Percentiles rank a stretch among this genome's conserved stretches.
Evolutionary conservation across 441 rosid species (phyloP).

Genomic region (Gossypium lobatum): DNA sequence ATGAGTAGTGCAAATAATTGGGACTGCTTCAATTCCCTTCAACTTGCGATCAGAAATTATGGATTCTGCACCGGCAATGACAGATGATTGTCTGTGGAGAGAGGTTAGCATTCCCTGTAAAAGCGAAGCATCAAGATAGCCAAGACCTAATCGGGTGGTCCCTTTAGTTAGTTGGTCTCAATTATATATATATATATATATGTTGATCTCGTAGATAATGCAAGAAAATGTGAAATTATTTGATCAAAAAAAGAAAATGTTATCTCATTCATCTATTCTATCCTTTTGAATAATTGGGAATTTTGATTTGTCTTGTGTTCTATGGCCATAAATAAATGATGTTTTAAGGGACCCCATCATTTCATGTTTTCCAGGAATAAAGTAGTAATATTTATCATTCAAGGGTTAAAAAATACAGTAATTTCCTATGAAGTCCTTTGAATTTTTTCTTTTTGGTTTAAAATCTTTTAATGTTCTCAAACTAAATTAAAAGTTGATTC

Average conservation of each 20-base stretch:
- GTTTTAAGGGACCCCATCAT: neutral
- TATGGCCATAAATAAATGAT: neutral
- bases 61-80: slow-evolving; percentile 16
- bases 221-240: neutral
- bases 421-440: too few species aligned
- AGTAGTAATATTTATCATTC: neutral
- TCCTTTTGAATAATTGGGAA: neutral
- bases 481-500: too few species aligned
- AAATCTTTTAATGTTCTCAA: too few species aligned
- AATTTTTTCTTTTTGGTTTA: too few species aligned
- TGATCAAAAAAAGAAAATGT: neutral
- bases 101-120: neutral
- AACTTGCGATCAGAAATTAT: neutral
- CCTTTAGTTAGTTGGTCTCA: neutral
- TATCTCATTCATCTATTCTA: neutral
- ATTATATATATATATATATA: neutral
- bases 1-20: slow-evolving; percentile 9
- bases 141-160: neutral
- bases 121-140: neutral
- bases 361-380: neutral
- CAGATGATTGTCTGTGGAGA: neutral
- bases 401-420: neutral
- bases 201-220: neutral
- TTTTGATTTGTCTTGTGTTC: neutral
- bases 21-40: neutral